A percentile compares a stretch with the other conserved stretches of the same genome.
Conservation (phyloP, 2,329 filamentous ascomycete genomes). For the Fusarium hostae region DNA sequence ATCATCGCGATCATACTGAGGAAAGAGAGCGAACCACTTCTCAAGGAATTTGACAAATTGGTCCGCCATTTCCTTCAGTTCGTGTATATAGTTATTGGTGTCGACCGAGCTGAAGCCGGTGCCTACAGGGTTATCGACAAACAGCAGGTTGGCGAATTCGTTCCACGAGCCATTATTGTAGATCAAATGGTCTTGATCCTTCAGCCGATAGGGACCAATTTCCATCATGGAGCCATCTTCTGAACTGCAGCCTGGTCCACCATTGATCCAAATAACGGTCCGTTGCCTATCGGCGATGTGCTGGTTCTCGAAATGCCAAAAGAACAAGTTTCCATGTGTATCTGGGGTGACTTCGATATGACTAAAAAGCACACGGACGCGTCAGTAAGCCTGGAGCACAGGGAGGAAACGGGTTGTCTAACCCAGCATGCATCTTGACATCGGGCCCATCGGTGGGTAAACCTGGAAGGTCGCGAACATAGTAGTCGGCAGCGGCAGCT, state of each 20-base stretch:
- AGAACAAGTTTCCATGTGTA: constrained; percentile 94
- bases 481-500: constrained; percentile 78
- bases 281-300: constrained; percentile 93
- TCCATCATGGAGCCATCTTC: constrained; percentile 98
- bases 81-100: constrained; percentile 85
- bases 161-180: constrained; percentile 98
- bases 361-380: constrained; percentile 57
- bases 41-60: constrained; percentile 91
- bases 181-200: constrained; percentile 74
- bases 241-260: constrained; percentile 95
- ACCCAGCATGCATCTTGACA: constrained; percentile 99
- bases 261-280: constrained; percentile 96
- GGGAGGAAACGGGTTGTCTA: constrained; percentile 51
- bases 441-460: constrained; percentile 76
- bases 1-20: constrained; percentile 91
- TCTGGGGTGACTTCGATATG: constrained; percentile 91
- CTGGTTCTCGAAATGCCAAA: constrained; percentile 97
- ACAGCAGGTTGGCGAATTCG: constrained; percentile 96
- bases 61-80: constrained; percentile 87
- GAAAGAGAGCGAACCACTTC: constrained; percentile 90
- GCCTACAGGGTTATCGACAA: constrained; percentile 96
- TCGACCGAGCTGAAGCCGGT: constrained; percentile 97
- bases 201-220: constrained; percentile 90
- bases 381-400: constrained; percentile 36
- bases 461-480: constrained; percentile 85